A percentile compares a stretch with the other conserved stretches of the same genome.
These are phyloP conservation scores for Chalaropsis thielavioides DNA, from an alignment of 2,329 filamentous ascomycete species.

Conservation along the genomic window DNA sequence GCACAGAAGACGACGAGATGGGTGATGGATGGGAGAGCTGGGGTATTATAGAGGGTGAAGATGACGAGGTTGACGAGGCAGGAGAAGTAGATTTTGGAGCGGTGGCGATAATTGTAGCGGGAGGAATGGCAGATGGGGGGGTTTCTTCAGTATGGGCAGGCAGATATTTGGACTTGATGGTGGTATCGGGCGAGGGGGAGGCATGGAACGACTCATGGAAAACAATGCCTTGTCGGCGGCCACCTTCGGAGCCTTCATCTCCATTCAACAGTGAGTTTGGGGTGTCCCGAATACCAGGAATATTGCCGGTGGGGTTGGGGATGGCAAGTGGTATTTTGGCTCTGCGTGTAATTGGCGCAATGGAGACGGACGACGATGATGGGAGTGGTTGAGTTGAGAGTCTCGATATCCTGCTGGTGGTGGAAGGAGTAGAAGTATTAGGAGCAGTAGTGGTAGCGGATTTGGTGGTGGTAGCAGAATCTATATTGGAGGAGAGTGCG, in stretches of 20 bases:
- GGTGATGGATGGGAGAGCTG: not conserved
- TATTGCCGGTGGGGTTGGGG: not conserved
- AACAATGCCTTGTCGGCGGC: conserved; percentile 43
- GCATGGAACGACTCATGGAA: conserved; percentile 43
- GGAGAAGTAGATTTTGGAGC: conserved; percentile 6
- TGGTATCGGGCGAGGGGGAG: conserved; percentile 31
- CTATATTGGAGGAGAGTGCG: not conserved
- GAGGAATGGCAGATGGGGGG: conserved; percentile 3
- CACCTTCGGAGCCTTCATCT: conserved; percentile 23
- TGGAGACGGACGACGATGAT: not conserved
- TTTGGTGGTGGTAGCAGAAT: not conserved
- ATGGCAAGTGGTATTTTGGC: not conserved
- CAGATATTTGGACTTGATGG: conserved; percentile 13
- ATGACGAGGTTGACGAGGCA: not conserved
- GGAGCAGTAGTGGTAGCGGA: conserved; percentile 6
- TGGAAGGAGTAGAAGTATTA: not conserved
- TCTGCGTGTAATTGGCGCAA: not conserved
- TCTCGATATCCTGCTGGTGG: not conserved
- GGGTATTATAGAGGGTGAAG: not conserved
- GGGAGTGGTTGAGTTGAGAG: not conserved
- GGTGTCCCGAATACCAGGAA: not conserved
- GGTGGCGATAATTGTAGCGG: conserved; percentile 1
- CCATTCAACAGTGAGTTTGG: conserved; percentile 21
- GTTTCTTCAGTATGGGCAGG: conserved; percentile 25
- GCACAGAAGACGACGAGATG: not conserved